phyloP scores from a whole-genome alignment of 208 protist genomes.

The Wallacemonas collosoma region DNA sequence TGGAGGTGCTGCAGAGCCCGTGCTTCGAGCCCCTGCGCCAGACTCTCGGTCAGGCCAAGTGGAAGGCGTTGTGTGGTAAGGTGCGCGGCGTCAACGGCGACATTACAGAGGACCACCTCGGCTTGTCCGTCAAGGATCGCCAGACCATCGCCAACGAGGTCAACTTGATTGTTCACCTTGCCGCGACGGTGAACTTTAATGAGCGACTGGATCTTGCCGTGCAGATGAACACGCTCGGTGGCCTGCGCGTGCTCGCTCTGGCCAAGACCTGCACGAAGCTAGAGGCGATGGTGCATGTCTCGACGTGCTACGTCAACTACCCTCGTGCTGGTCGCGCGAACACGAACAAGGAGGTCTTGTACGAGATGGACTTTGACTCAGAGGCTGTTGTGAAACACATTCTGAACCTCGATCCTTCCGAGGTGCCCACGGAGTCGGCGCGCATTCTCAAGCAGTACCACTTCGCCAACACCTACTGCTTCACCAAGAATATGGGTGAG shows the following conservation, averaged over 20 bases:
- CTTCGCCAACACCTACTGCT: conserved; percentile 92
- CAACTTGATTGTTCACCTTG: conserved; percentile 84
- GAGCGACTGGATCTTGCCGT: conserved; percentile 71
- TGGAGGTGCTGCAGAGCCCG: conserved; percentile 70
- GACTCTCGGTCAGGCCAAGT: conserved; percentile 59
- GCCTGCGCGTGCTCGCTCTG: conserved; percentile 74
- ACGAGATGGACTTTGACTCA: conserved; percentile 79
- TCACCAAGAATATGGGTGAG: conserved; percentile 90
- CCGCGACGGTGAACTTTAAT: conserved; percentile 90
- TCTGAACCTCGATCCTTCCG: conserved; percentile 51
- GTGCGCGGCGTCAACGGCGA: conserved; percentile 71
- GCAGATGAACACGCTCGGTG: conserved; percentile 85
- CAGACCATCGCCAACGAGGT: conserved; percentile 46
- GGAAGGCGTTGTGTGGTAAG: conserved; percentile 44
- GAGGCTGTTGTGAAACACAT: conserved; percentile 80
- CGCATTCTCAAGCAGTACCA: conserved; percentile 58
- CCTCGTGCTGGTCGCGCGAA: conserved; percentile 36
- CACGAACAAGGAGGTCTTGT: conserved; percentile 69
- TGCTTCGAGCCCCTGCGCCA: conserved; percentile 77
- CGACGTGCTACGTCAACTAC: conserved; percentile 91
- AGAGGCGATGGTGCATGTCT: conserved; percentile 82
- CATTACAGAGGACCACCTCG: conserved; percentile 71
- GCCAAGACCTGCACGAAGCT: conserved; percentile 72
- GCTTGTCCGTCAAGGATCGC: conserved; percentile 52
- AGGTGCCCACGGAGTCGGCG: conserved; percentile 41